Conservation (phyloP, 2,329 filamentous ascomycete genomes). For the Diaporthe sp. region DNA sequence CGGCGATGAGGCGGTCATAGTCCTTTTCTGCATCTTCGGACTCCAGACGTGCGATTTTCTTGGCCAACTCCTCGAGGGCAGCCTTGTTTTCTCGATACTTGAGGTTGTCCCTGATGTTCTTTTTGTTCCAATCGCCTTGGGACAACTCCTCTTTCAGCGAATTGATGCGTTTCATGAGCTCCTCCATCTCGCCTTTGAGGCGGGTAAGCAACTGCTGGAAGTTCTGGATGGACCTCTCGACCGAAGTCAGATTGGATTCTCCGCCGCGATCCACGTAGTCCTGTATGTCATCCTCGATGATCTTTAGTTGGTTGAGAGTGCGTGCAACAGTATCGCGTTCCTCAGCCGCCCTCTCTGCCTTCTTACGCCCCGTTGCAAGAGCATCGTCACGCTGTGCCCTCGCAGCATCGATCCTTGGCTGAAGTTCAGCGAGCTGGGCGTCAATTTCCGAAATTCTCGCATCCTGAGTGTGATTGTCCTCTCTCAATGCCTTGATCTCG, state of each 20-base stretch:
- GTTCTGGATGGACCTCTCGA: slow-evolving; percentile 76
- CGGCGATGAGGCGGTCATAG: slow-evolving; percentile 78
- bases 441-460: slow-evolving; percentile 79
- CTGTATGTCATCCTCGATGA: slow-evolving; percentile 83
- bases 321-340: slow-evolving; percentile 80
- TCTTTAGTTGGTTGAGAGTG: slow-evolving; percentile 82
- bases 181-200: slow-evolving; percentile 76
- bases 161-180: slow-evolving; percentile 80
- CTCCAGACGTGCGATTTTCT: slow-evolving; percentile 82
- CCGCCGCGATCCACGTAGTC: slow-evolving; percentile 85
- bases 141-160: slow-evolving; percentile 82
- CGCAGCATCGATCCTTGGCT: slow-evolving; percentile 82
- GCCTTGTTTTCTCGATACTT: slow-evolving; percentile 83
- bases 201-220: slow-evolving; percentile 76
- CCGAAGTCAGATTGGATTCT: slow-evolving; percentile 76
- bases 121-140: slow-evolving; percentile 85
- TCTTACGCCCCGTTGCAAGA: slow-evolving; percentile 77
- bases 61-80: slow-evolving; percentile 75
- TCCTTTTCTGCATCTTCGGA: slow-evolving; percentile 86
- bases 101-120: slow-evolving; percentile 90
- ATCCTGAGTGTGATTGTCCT: slow-evolving; percentile 77
- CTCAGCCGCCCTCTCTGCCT: slow-evolving; percentile 79
- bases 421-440: slow-evolving; percentile 79
- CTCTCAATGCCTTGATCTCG: slow-evolving; percentile 81
- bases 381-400: slow-evolving; percentile 84